A percentile compares a stretch with the other conserved stretches of the same genome.
Conservation (phyloP, 2,329 filamentous ascomycete genomes). For the Ilyonectria destructans region DNA sequence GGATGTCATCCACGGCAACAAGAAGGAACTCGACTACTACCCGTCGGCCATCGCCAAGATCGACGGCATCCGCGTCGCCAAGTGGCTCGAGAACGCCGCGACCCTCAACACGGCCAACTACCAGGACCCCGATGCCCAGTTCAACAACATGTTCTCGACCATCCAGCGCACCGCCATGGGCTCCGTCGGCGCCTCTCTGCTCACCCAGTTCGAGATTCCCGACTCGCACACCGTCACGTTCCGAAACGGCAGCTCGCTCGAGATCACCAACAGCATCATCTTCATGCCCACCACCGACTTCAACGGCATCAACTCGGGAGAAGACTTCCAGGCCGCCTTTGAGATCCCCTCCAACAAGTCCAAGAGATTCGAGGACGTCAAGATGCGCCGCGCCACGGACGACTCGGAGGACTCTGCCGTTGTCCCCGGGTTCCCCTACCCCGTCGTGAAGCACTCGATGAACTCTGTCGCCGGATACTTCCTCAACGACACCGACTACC, state of each 20-base stretch:
- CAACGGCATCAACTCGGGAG: slow-evolving; percentile 40
- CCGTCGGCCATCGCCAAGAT: slow-evolving; percentile 45
- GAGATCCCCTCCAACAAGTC: slow-evolving; percentile 37
- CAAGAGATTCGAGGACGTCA: slow-evolving; percentile 5
- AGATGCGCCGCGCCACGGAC: slow-evolving; percentile 30
- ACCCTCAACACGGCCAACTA: slow-evolving; percentile 27
- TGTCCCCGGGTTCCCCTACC: slow-evolving; percentile 36
- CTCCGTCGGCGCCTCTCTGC: slow-evolving; percentile 13
- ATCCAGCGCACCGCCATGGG: slow-evolving; percentile 38
- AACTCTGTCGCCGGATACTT: slow-evolving; percentile 40
- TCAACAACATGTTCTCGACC: slow-evolving; percentile 40
- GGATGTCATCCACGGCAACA: slow-evolving; percentile 38
- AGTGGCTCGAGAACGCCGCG: slow-evolving; percentile 48
- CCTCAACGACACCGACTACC: slow-evolving; percentile 37
- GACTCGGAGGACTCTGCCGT: neutral
- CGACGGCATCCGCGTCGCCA: slow-evolving; percentile 37
- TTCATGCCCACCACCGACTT: slow-evolving; percentile 37
- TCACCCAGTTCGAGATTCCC: slow-evolving; percentile 44
- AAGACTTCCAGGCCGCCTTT: slow-evolving; percentile 41
- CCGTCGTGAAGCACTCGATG: slow-evolving; percentile 37
- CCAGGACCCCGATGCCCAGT: slow-evolving; percentile 48
- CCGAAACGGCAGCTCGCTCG: slow-evolving; percentile 38
- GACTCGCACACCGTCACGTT: slow-evolving; percentile 44
- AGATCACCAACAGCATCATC: slow-evolving; percentile 36
- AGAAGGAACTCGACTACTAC: slow-evolving; percentile 36